These are phyloP conservation scores for Coprinopsis marcescibilis DNA, from an alignment of 768 basidiomycete genomes.

Conservation along the genomic window DNA sequence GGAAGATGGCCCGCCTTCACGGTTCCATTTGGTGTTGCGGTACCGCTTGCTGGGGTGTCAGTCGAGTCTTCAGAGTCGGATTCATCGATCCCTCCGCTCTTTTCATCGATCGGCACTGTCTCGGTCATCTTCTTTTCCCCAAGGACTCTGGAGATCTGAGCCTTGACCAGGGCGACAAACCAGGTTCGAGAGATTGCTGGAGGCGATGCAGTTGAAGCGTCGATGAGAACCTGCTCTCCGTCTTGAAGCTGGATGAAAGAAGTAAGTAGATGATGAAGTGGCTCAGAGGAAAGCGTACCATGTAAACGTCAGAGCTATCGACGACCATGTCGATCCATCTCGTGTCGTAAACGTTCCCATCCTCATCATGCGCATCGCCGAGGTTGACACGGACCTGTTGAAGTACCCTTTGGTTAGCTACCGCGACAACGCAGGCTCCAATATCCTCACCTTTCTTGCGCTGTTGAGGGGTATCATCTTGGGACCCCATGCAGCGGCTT, in stretches of 20 bases:
- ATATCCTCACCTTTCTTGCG: slow-evolving; percentile 55
- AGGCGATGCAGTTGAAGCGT: slow-evolving; percentile 48
- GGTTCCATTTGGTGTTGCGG: slow-evolving; percentile 27
- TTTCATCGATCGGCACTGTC: slow-evolving; percentile 9
- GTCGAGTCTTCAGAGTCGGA: slow-evolving; percentile 36
- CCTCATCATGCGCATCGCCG: slow-evolving; percentile 52
- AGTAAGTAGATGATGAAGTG: neutral
- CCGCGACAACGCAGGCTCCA: neutral
- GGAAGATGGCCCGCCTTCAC: slow-evolving; percentile 25
- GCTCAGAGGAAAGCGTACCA: slow-evolving; percentile 40
- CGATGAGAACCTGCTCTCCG: slow-evolving; percentile 52
- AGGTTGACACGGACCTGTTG: slow-evolving; percentile 72
- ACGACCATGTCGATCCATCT: slow-evolving; percentile 78
- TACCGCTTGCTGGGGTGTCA: slow-evolving; percentile 38
- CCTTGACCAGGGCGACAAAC: slow-evolving; percentile 49
- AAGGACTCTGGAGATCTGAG: slow-evolving; percentile 23
- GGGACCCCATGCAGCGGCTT: slow-evolving; percentile 74
- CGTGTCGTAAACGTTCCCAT: slow-evolving; percentile 43
- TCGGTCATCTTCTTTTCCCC: slow-evolving; percentile 22
- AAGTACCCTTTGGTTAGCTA: slow-evolving; percentile 1
- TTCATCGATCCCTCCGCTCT: slow-evolving; percentile 1
- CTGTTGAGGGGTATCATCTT: slow-evolving; percentile 60
- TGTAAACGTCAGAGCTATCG: slow-evolving; percentile 66
- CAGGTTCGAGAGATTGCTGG: slow-evolving; percentile 66
- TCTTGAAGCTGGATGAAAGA: slow-evolving; percentile 46